Evolutionary conservation across 2,329 filamentous ascomycete genomes (phyloP).

Genomic region (Bipolaris sorokiniana): DNA sequence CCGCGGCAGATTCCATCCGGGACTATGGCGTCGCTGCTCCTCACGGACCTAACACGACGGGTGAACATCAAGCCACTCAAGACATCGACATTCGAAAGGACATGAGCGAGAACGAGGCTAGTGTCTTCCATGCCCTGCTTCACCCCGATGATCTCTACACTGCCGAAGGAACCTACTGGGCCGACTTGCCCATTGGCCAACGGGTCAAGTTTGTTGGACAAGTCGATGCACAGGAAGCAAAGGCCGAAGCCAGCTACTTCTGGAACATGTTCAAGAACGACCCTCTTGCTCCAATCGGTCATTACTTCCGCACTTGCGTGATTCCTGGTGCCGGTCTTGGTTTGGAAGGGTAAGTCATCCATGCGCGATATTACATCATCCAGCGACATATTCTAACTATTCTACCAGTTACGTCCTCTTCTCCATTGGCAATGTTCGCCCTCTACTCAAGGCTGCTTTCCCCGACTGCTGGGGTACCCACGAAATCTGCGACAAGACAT

Average conservation of each 20-base stretch:
- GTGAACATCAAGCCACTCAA: slow-evolving; percentile 52
- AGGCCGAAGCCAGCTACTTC: slow-evolving; percentile 69
- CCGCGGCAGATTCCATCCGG: slow-evolving; percentile 42
- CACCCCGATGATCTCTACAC: slow-evolving; percentile 90
- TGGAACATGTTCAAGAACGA: slow-evolving; percentile 85
- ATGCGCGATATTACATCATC: neutral
- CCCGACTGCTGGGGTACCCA: slow-evolving; percentile 74
- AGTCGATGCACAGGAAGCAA: slow-evolving; percentile 73
- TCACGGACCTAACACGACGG: slow-evolving; percentile 56
- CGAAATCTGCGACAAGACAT: slow-evolving; percentile 74
- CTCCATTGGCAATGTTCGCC: slow-evolving; percentile 91
- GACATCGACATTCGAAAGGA: slow-evolving; percentile 46
- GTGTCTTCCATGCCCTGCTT: slow-evolving; percentile 77
- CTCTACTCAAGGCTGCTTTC: slow-evolving; percentile 79
- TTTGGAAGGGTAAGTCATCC: slow-evolving; percentile 69
- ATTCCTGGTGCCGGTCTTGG: slow-evolving; percentile 90
- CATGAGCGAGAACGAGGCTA: slow-evolving; percentile 65
- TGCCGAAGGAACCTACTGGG: slow-evolving; percentile 86
- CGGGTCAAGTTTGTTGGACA: slow-evolving; percentile 76
- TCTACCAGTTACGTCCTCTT: slow-evolving; percentile 81
- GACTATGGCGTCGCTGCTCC: slow-evolving; percentile 57
- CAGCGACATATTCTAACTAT: slow-evolving; percentile 6
- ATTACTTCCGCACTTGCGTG: slow-evolving; percentile 89
- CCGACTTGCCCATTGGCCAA: slow-evolving; percentile 75
- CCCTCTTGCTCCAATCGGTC: slow-evolving; percentile 80